Base-by-base conservation (phyloP, 495 filamentous ascomycete genomes). In the Cudoniella acicularis region DNA sequence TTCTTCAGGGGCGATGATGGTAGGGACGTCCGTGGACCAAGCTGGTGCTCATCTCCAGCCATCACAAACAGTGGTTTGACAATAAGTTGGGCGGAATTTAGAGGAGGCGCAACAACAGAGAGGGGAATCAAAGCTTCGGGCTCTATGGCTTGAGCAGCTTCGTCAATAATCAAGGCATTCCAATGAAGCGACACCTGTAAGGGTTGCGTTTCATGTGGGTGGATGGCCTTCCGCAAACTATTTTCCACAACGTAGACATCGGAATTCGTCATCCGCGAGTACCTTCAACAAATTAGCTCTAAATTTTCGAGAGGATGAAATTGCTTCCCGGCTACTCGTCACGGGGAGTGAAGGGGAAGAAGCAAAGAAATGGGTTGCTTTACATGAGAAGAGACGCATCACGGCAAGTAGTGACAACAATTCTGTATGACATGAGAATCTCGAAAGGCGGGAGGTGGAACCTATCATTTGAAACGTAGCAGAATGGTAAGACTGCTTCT, bases 141-240 rank as follows among this genome's bases (percentile, higher is more conserved):
- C 67, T 84, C 81, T 30, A 73, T 80, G 10, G 79, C 79, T 68
- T 83, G 80, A 52, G 80, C 80, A 21, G 82, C 81, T 69, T 84
- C 81, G 62, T 84, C 81, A 46, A 84, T 70, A 2, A 84, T 63
- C 11, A 84, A 71, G 23, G 78, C 79, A 27, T 67, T 70, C 81
- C 81, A 83, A 67, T 83, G 80, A 30, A 81, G 64, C 45, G 64
- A 36, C 26, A 51, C 40, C 9, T 17, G 27, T 18, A 60, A 1
- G 1, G 52, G 54, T 3, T 41, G 58, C 11, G 47, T 20, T 27
- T 36, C 45, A n/a, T 47, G 51, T 6, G 67, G 67, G 43, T 68
- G 64, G 30, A 65, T 63, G 1, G 49, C 16, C 13, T 10, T 55
- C 16, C 23, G 49, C 16, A 64, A 46, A 26, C 27, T 24, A 22